Base-by-base conservation (phyloP, 2,329 filamentous ascomycete genomes). In the Aspergillus hiratsukae region DNA sequence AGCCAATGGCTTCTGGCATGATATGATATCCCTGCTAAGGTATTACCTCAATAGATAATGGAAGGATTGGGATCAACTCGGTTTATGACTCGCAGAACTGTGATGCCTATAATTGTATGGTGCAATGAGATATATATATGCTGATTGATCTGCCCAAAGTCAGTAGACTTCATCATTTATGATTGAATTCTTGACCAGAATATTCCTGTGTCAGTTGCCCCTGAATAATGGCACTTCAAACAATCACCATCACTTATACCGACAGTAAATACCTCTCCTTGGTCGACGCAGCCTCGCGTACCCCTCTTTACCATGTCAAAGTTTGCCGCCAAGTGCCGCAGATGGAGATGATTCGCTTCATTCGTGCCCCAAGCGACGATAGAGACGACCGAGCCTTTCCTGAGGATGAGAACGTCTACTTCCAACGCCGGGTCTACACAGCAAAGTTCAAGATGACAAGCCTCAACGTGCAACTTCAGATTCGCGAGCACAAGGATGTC, bases 301-400 rank as follows among this genome's bases (percentile, higher is more conserved):
- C 51, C 3, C 55, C 51, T 2, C 25, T 57, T 10, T 57, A 57
- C 46, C 31, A 19, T 14, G 55, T 54, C 23, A 50, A 40, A 21
- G 51, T 57, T 5, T 29, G 51, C 21, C 35, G 51, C 6, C 45
- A 57, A 9, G 37, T 17, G 14, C 55, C 51, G 7, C 55, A 57
- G 46, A 57, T 57, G 51, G 31, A 57, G 27, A 8, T 57, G 51
- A 29, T 57, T 14, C 51, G 48, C 4, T 10, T 53, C 3, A n/a
- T 7, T 6, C n/a, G 19, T 3, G 31, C 14, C 31, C 31, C 31
- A 35, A 17, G 31, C 31, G 14, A 37, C 5, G 14, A 37, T 7
- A 37, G 25, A 27, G 3, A 14, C 11, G 14, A 37, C 5, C 31
- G 17, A 37, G 14, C 31, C 14, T 37, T 37, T 7, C 31, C 31